Base-by-base conservation (phyloP, 2,329 filamentous ascomycete genomes). In the Fusarium nisikadoi region DNA sequence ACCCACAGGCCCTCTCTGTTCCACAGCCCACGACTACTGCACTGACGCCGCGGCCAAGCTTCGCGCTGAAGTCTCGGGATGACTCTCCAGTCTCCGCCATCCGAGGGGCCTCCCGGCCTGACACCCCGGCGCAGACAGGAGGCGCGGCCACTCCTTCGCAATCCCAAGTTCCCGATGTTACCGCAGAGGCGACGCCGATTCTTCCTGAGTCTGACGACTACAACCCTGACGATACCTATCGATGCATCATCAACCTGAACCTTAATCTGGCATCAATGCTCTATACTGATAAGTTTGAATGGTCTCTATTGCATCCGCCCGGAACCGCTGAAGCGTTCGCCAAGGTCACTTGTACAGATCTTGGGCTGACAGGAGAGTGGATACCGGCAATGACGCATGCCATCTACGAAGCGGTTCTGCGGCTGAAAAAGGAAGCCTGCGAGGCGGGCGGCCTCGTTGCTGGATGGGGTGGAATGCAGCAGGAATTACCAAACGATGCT, bases 271-370 rank as follows among this genome's bases (percentile, higher is more conserved):
- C 94, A 58, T 97, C 97, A 62, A 91, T 93, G 75, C 88, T 98
- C 17, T 98, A 98, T 81, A 97, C 94, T 7, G 96, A 99, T 86
- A 97, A 95, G 79, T 98, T 99, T 72, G 95, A 98, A 80, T 98
- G 95, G 95, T 98, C 95, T 9, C 85, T 99, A 25, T 86, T 97
- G 23, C 95, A 98, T 77, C 94, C 95, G 5, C 93, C 94, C 4
- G 95, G 95, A 27, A 94, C 95, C 45, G 94, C 96, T 1, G 95
- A 99, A 81, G 90, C 92, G 17, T 98, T 98, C 80, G 95, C 96
- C 38, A 94, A 94, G 79, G 90, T 94, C 72, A 98, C 96, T 0
- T 98, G 96, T 79, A 93, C 94, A 33, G 96, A 99, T 79, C 86
- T 99, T 13, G 95, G 95, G 11, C 85, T 99, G 58, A 88, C 91